These are phyloP conservation scores for Sarocladiaceae sp. DNA, from an alignment of 2,329 filamentous ascomycete genomes.

Conservation along the genomic window DNA sequence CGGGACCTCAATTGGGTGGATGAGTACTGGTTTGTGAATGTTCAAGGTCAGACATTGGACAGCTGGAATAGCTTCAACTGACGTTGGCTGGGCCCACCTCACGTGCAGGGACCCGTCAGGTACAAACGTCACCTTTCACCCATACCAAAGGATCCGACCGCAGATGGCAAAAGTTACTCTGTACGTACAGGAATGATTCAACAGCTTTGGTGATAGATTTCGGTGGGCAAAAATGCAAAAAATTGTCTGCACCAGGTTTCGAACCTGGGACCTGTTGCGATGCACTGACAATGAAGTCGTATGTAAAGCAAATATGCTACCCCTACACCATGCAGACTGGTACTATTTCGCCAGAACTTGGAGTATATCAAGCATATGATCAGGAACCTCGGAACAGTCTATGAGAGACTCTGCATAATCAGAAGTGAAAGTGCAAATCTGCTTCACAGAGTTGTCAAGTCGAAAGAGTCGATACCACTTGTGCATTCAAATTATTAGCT, in stretches of 20 bases:
- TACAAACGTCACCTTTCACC: not conserved
- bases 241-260: constrained; percentile 37
- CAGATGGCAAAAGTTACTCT: no score
- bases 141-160: no score
- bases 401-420: no score
- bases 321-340: constrained; percentile 30
- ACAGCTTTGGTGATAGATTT: no score
- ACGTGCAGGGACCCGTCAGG: not conserved
- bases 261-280: constrained; percentile 40
- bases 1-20: not conserved
- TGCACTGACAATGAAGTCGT: constrained; percentile 8
- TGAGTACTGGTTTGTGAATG: not conserved
- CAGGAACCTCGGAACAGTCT: not conserved
- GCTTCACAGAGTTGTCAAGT: no score
- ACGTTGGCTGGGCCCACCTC: not conserved
- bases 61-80: constrained; percentile 1
- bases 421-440: no score
- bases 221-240: constrained; percentile 10
- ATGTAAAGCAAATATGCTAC: constrained; percentile 37
- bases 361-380: not conserved
- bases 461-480: no score
- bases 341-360: not conserved
- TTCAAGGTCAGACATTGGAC: not conserved
- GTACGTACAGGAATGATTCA: no score
- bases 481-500: no score